Evolutionary conservation across 2,329 filamentous ascomycete species (phyloP).

Genomic region (Elsinoe fawcettii): DNA sequence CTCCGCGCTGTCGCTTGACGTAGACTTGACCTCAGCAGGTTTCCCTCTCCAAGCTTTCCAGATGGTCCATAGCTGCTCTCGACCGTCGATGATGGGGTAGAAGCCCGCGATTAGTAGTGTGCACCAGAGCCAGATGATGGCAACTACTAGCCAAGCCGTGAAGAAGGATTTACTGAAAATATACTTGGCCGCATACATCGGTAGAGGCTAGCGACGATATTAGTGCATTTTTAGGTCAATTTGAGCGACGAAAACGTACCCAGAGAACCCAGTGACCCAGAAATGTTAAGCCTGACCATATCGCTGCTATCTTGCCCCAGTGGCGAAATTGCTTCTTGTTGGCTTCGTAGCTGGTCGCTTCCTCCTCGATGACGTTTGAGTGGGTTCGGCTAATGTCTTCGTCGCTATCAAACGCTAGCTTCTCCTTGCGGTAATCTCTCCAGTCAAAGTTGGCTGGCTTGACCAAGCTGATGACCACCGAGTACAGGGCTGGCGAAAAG

Average conservation of each 20-base stretch:
- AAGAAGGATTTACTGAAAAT: conserved; percentile 78
- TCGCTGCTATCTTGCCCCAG: conserved; percentile 10
- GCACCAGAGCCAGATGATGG: conserved; percentile 73
- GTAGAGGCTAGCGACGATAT: conserved; percentile 61
- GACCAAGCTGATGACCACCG: conserved; percentile 36
- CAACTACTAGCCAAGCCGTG: conserved; percentile 62
- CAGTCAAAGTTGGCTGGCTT: conserved; percentile 34
- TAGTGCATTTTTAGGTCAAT: not conserved
- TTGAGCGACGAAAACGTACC: not conserved
- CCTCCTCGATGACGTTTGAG: conserved; percentile 7
- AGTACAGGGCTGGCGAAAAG: conserved; percentile 41
- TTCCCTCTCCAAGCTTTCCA: conserved; percentile 1
- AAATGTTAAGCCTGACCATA: not conserved
- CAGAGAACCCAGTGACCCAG: conserved; percentile 11
- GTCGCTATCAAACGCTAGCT: conserved; percentile 12
- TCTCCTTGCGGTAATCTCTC: conserved; percentile 36
- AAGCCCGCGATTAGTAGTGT: conserved; percentile 66
- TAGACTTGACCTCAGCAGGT: not conserved
- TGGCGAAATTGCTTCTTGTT: conserved; percentile 8
- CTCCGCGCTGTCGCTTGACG: not conserved
- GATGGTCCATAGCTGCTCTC: conserved; percentile 28
- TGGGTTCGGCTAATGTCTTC: not conserved
- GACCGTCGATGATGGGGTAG: conserved; percentile 74
- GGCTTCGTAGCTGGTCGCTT: conserved; percentile 3
- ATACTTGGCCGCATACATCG: conserved; percentile 76